Evolutionary conservation across 2,329 filamentous ascomycete species (phyloP), one percentile per base, ranked within the genome.

Genomic region (Aspergillus costaricaensis): DNA sequence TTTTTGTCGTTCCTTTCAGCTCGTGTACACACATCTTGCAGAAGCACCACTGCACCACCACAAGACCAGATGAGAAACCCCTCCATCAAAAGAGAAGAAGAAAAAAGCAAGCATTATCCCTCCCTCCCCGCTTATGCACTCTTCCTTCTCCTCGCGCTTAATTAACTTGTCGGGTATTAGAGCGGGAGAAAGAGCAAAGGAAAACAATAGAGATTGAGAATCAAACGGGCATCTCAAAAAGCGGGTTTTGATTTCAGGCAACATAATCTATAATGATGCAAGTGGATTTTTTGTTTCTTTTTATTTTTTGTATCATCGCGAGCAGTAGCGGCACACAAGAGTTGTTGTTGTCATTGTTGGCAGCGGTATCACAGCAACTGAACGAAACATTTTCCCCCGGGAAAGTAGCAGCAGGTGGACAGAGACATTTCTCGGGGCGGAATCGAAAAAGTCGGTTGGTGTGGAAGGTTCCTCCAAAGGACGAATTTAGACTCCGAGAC

Each of bases 401-500:
- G 38, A 58, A 47, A 55, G 27, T 12, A 30, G 27, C 27, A 30
- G 69, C 59, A 62, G 58, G 66, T 59, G 61, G 67, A 67, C 65
- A 70, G 32, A 36, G 32, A 36, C 32, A 36, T 36, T 36, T 67
- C 67, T 71, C 68, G 69, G 69, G 32, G 67, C 68, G 70, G 74
- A 76, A 57, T 57, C 55, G 81, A 85, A 79, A 82, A 80, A 57
- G 58, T 43, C 44, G 54, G n/a, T 44, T 21, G 53, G 27, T 23
- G 21, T 32, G 30, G 17, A 44, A 63, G 59, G 41, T 41, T 36
- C 32, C 32, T 36, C 32, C 32, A 36, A 36, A 15, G 9, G 55
- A 62, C 67, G 62, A 68, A 82, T 87, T 86, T 95, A 99, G 86
- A 99, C 96, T 80, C 92, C 92, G 84, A 99, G 92, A 81, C 92